Percentiles rank a stretch among this genome's conserved stretches.
These are phyloP conservation scores for Talaromyces rugulosus DNA, from an alignment of 2,329 filamentous ascomycete species.

Conservation along the genomic window DNA sequence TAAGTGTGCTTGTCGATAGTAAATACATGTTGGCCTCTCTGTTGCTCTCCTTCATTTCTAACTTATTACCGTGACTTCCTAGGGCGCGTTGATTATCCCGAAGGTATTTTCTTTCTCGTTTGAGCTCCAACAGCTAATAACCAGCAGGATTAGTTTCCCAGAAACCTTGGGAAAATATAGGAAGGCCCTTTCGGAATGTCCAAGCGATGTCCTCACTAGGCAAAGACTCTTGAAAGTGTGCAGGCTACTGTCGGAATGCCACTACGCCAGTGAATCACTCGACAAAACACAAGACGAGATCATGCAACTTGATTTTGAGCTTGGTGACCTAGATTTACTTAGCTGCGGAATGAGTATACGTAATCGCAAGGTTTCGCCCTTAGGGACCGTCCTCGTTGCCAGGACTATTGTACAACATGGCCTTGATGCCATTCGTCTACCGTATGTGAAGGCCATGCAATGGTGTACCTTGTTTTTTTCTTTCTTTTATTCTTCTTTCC, in stretches of 20 bases:
- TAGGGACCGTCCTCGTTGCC: neutral
- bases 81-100: slow-evolving; percentile 9
- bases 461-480: neutral
- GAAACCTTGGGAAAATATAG: neutral
- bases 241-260: neutral
- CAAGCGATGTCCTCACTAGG: neutral
- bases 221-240: slow-evolving; percentile 1
- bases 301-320: neutral
- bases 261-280: neutral
- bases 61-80: neutral
- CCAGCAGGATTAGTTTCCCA: neutral
- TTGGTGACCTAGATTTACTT: neutral
- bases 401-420: slow-evolving; percentile 3
- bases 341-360: neutral
- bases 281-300: neutral
- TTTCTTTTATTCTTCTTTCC: neutral
- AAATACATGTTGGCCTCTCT: neutral
- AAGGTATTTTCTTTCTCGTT: slow-evolving; percentile 1
- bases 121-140: neutral
- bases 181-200: neutral
- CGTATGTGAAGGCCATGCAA: neutral
- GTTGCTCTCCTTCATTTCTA: neutral
- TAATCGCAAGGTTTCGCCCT: neutral
- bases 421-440: neutral
- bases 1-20: slow-evolving; percentile 7